Percentiles rank a stretch among this genome's conserved stretches.
These are phyloP conservation scores for Globisporangium sylvaticum DNA, from an alignment of 352 stramenopile species.

Conservation along the genomic window DNA sequence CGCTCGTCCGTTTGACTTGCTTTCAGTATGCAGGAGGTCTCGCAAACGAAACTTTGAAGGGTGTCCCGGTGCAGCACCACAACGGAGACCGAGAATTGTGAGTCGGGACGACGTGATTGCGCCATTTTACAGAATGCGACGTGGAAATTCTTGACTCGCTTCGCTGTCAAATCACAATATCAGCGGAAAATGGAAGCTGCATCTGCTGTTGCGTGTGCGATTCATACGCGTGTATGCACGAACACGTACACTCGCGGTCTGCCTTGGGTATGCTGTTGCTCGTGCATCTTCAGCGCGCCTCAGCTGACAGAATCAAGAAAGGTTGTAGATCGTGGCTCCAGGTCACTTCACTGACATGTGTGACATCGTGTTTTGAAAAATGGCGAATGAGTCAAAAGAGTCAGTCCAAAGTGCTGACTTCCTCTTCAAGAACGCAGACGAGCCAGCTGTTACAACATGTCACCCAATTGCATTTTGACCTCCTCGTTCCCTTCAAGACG, in stretches of 20 bases:
- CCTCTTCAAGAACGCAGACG: not conserved
- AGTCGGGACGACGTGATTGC: not conserved
- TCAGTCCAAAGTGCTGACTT: not conserved
- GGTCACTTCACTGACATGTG: not conserved
- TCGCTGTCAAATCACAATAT: too few relatives aligned
- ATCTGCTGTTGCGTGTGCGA: too few relatives aligned
- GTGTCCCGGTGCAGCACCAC: not conserved
- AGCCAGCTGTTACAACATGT: not conserved
- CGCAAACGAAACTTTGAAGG: not conserved
- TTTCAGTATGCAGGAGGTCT: not conserved
- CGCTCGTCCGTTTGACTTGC: slow-evolving; percentile 1
- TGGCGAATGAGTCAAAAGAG: not conserved
- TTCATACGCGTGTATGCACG: too few relatives aligned
- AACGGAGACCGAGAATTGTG: not conserved
- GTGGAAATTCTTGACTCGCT: not conserved
- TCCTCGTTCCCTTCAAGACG: not conserved
- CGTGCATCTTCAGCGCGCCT: not conserved
- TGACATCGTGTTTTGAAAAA: not conserved
- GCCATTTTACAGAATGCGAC: not conserved
- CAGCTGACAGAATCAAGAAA: not conserved
- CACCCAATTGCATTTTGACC: not conserved
- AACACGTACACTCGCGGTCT: not conserved
- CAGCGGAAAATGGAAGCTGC: too few relatives aligned
- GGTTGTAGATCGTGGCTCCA: not conserved
- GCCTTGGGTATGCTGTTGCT: not conserved